A percentile compares a stretch with the other conserved stretches of the same genome.
phyloP scores from a whole-genome alignment of 495 filamentous ascomycete genomes.

The Pyrenopolyporus hunteri region DNA sequence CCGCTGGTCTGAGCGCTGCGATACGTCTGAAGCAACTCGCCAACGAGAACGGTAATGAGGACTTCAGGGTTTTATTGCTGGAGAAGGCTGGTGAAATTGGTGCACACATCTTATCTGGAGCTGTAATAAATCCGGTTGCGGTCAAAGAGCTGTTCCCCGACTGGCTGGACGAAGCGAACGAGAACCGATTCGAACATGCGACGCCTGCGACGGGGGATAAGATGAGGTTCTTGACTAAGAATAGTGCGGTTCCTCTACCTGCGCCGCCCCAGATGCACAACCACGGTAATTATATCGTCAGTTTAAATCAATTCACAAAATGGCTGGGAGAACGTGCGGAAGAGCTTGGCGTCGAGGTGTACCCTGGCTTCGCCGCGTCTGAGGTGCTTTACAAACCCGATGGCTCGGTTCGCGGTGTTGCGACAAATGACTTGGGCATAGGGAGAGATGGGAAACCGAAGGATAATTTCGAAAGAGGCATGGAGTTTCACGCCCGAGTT shows the following conservation, averaged over 20 bases:
- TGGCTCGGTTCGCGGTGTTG: slow-evolving; percentile 90
- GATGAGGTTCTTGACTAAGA: slow-evolving; percentile 96
- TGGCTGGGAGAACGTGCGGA: slow-evolving; percentile 96
- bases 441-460: slow-evolving; percentile 82
- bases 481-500: slow-evolving; percentile 96
- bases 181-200: slow-evolving; percentile 78
- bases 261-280: slow-evolving; percentile 98
- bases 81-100: slow-evolving; percentile 97
- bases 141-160: slow-evolving; percentile 91
- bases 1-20: slow-evolving; percentile 88
- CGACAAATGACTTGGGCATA: slow-evolving; percentile 93
- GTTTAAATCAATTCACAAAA: slow-evolving; percentile 89
- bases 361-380: slow-evolving; percentile 92
- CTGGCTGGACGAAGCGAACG: slow-evolving; percentile 88
- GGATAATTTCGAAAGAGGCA: slow-evolving; percentile 90
- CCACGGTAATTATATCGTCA: slow-evolving; percentile 96
- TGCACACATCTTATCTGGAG: slow-evolving; percentile 93
- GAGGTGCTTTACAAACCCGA: slow-evolving; percentile 88
- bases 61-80: slow-evolving; percentile 88
- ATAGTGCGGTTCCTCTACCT: slow-evolving; percentile 75
- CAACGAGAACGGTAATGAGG: slow-evolving; percentile 93
- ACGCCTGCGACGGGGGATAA: slow-evolving; percentile 83
- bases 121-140: slow-evolving; percentile 89
- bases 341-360: slow-evolving; percentile 97
- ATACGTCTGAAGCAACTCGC: slow-evolving; percentile 96